Conservation (phyloP, 352 stramenopile genomes). For the Phytophthora colocasiae region DNA sequence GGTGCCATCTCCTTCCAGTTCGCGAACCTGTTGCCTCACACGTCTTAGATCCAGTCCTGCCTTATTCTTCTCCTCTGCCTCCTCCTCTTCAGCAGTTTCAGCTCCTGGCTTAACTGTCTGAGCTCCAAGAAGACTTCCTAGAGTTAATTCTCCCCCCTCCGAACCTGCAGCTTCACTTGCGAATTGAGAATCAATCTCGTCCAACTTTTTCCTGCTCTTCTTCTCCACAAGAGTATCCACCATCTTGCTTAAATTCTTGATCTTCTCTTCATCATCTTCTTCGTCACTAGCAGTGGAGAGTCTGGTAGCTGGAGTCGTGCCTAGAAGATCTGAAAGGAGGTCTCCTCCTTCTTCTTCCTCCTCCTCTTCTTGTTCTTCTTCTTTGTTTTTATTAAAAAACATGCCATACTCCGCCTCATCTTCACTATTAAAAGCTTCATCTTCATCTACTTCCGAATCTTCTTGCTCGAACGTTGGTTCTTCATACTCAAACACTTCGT, state of each 20-base stretch:
- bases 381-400: conserved; percentile 76
- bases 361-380: conserved; percentile 51
- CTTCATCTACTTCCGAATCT: conserved; percentile 95
- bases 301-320: conserved; percentile 54
- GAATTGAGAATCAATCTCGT: conserved; percentile 60
- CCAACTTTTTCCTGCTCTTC: conserved; percentile 58
- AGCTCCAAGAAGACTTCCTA: conserved; percentile 36
- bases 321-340: conserved; percentile 79
- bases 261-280: conserved; percentile 53
- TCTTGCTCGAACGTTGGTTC: conserved; percentile 77
- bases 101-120: conserved; percentile 56
- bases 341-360: conserved; percentile 69
- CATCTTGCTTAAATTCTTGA: conserved; percentile 55
- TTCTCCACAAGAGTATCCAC: conserved; percentile 60
- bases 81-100: conserved; percentile 29
- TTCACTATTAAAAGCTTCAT: conserved; percentile 95
- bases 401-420: conserved; percentile 90
- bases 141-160: conserved; percentile 29
- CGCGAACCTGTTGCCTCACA: conserved; percentile 79
- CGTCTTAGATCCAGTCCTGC: conserved; percentile 53
- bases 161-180: conserved; percentile 24
- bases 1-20: conserved; percentile 67
- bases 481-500: conserved; percentile 87
- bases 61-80: conserved; percentile 26
- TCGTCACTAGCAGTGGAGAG: conserved; percentile 62